These are phyloP conservation scores for Penicillium waksmanii DNA, from an alignment of 495 filamentous ascomycete genomes.

Conservation along the genomic window DNA sequence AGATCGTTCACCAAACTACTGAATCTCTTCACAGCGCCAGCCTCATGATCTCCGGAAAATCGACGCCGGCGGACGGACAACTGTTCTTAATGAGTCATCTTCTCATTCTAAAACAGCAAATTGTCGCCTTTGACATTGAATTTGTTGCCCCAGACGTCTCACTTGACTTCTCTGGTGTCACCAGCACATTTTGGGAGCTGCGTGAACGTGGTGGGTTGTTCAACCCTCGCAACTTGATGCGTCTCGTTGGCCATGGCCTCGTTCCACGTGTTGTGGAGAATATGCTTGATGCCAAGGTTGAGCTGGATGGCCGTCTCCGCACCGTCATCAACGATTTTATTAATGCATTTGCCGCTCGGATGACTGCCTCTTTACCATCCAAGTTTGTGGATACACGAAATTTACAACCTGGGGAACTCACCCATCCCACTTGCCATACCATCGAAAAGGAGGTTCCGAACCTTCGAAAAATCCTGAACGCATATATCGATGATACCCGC, in stretches of 20 bases:
- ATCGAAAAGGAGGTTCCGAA: slow-evolving; percentile 59
- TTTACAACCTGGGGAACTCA: slow-evolving; percentile 40
- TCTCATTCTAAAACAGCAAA: slow-evolving; percentile 86
- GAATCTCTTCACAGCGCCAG: slow-evolving; percentile 61
- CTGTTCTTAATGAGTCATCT: slow-evolving; percentile 92
- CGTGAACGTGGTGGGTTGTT: slow-evolving; percentile 71
- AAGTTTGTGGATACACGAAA: slow-evolving; percentile 48
- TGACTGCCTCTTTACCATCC: slow-evolving; percentile 54
- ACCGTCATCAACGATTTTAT: slow-evolving; percentile 83
- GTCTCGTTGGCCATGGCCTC: slow-evolving; percentile 61
- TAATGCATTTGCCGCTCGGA: slow-evolving; percentile 56
- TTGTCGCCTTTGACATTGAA: slow-evolving; percentile 89
- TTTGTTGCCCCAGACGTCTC: slow-evolving; percentile 76
- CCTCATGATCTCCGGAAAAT: slow-evolving; percentile 56
- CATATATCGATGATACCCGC: slow-evolving; percentile 62
- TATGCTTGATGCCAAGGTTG: slow-evolving; percentile 77
- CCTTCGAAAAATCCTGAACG: slow-evolving; percentile 55
- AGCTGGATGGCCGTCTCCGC: slow-evolving; percentile 76
- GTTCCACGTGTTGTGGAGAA: slow-evolving; percentile 66
- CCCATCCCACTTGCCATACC: slow-evolving; percentile 43
- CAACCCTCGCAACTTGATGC: slow-evolving; percentile 63
- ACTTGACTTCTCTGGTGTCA: slow-evolving; percentile 78
- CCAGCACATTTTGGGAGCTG: slow-evolving; percentile 77
- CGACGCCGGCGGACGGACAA: slow-evolving; percentile 64
- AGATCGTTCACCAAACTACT: slow-evolving; percentile 75